Evolutionary conservation across 352 stramenopile genomes (phyloP).

Genomic region (Phytophthora tentaculata): DNA sequence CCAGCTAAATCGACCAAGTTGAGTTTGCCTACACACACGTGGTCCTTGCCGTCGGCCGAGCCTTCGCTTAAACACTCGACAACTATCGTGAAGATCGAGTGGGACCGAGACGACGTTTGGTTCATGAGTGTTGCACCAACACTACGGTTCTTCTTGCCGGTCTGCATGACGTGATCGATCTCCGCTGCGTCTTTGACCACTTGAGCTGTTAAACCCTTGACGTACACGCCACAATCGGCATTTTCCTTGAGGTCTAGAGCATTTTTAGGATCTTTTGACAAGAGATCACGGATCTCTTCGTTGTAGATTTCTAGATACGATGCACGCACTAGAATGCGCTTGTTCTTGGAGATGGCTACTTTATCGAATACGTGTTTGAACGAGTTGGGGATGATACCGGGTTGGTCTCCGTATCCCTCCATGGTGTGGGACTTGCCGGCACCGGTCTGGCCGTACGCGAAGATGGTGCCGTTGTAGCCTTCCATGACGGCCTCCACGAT

Average conservation of each 20-base stretch:
- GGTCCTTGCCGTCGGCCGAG: slow-evolving; percentile 80
- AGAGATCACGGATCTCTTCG: slow-evolving; percentile 96
- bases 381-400: slow-evolving; percentile 90
- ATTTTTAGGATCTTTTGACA: slow-evolving; percentile 83
- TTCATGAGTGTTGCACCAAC: slow-evolving; percentile 98
- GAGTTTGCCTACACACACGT: slow-evolving; percentile 96
- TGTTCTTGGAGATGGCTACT: slow-evolving; percentile 85
- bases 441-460: slow-evolving; percentile 91
- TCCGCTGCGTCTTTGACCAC: slow-evolving; percentile 91
- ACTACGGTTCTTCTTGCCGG: slow-evolving; percentile 95
- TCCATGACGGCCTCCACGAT: slow-evolving; percentile 93
- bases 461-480: slow-evolving; percentile 94
- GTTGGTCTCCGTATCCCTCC: slow-evolving; percentile 81
- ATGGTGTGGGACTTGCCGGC: slow-evolving; percentile 92
- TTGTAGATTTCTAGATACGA: slow-evolving; percentile 99
- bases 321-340: slow-evolving; percentile 96
- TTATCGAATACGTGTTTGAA: slow-evolving; percentile 93
- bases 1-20: slow-evolving; percentile 92
- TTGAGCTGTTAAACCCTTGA: slow-evolving; percentile 87
- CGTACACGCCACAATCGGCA: slow-evolving; percentile 90
- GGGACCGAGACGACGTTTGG: slow-evolving; percentile 95
- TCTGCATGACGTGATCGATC: slow-evolving; percentile 93
- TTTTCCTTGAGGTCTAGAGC: slow-evolving; percentile 93
- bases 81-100: slow-evolving; percentile 98
- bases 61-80: slow-evolving; percentile 91